Base-by-base conservation (phyloP, 1,139 yeast species). In the Lodderomyces elongisporus region DNA sequence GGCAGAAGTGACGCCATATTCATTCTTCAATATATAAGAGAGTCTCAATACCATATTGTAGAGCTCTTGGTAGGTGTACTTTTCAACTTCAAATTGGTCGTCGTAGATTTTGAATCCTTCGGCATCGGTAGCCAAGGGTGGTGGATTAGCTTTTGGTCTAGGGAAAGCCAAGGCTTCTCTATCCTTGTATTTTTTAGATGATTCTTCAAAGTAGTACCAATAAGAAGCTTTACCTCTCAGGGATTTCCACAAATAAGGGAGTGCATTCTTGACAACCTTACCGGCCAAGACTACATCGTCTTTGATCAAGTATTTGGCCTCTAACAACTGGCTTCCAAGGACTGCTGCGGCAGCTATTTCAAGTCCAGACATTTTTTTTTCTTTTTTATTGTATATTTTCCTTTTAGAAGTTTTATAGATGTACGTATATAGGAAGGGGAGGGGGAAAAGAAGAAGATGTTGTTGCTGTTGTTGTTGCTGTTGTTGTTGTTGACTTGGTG, bases 61-160 rank as follows among this genome's bases (percentile, higher is more conserved):
- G 34, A 85, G 56, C 57, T 88, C 79, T 36, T 61, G 55, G 56
- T 83, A 89, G 0, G 95, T 82, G 52, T 66, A 82, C 15, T 58
- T 52, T 48, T 85, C 89, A 31, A 85, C 46, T 6, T 57, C 54
- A 51, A 81, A 88, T 35, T 69, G 71, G 25, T 64, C 66, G 44
- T 81, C 88, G 40, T 60, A 65, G 27, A 55, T 50, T 34, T 58
- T 56, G 44, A 38, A 53, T 2, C 73, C 74, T 3, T 63, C 44
- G 3, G 39, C 47, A 37, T 64, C 68, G 3, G 42, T 28, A 28
- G 39, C 41, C 10, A 56, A 37, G 3, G 62, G 52, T 2, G 64
- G 62, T 4, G 66, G 55, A 39, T 58, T 51, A 32, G 46, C 47
- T 32, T 49, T 52, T 14, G 85, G 87, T 42, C 76, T 66, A 3